phyloP scores from a whole-genome alignment of 345 rosid genomes.

The Eucalyptus melliodora region DNA sequence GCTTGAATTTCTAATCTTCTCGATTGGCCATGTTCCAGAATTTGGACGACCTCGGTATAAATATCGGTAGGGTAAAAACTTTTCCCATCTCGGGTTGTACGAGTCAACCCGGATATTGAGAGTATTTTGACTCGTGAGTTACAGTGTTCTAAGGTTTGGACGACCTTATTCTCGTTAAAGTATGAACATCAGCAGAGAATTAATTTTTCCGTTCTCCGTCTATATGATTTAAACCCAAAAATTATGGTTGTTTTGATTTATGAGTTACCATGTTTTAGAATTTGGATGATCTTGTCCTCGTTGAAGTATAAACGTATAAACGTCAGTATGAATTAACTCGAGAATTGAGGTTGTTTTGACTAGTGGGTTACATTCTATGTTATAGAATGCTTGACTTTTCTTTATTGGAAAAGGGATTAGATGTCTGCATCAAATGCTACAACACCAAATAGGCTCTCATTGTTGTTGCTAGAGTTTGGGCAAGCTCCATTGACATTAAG shows the following conservation, averaged over 20 bases:
- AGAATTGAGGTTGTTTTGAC: background rate
- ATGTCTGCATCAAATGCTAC: background rate
- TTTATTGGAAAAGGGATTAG: background rate
- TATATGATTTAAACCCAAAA: background rate
- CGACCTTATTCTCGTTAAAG: background rate
- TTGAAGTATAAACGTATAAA: background rate
- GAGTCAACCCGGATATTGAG: background rate
- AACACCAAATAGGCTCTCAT: background rate
- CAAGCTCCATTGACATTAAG: background rate
- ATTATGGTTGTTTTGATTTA: background rate
- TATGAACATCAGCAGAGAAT: background rate
- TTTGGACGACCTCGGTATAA: background rate
- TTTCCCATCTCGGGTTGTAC: background rate
- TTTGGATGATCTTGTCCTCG: background rate
- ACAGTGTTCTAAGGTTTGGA: background rate
- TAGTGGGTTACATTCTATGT: background rate
- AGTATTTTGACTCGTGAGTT: background rate
- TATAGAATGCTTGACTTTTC: background rate
- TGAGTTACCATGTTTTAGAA: background rate
- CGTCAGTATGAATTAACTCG: background rate
- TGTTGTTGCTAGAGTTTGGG: background rate
- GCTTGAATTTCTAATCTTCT: background rate
- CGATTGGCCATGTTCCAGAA: background rate
- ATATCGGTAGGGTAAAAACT: background rate
- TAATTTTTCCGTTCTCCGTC: background rate